Conservation (phyloP, 1,284 basidiomycete species). For the Sutorius eximius region DNA sequence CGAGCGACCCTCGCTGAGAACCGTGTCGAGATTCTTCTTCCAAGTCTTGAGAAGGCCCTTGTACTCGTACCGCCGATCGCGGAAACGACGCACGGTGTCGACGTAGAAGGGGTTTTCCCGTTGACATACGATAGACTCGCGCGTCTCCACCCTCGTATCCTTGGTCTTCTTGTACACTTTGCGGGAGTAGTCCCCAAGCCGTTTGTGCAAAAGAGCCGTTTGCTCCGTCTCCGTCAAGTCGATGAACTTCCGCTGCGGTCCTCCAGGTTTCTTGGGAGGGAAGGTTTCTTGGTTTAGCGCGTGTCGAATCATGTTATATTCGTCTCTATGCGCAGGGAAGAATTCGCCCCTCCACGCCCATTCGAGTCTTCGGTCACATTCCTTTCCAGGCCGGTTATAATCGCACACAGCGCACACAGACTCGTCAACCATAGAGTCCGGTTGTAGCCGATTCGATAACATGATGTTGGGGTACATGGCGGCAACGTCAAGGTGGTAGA, state of each 20-base stretch:
- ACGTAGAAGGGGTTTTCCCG: conserved; percentile 99
- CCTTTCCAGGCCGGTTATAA: conserved; percentile 95
- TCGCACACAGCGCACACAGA: conserved; percentile 98
- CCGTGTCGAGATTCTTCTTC: conserved; percentile 96
- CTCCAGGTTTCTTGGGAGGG: conserved; percentile 76
- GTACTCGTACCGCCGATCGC: conserved; percentile 98
- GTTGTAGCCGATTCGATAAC: conserved; percentile 98
- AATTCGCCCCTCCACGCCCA: conserved; percentile 99
- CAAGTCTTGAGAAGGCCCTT: conserved; percentile 98
- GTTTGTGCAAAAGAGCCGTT: conserved; percentile 91
- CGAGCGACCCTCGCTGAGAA: conserved; percentile 63
- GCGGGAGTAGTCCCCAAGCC: conserved; percentile 96
- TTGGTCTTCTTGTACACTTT: conserved; percentile 99
- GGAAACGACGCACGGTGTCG: conserved; percentile 95
- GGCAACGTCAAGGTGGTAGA: conserved; percentile 98
- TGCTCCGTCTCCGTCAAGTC: conserved; percentile 90
- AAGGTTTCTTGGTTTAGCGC: conserved; percentile 95
- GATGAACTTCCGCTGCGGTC: conserved; percentile 76
- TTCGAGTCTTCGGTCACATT: conserved; percentile 90
- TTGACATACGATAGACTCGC: conserved; percentile 97
- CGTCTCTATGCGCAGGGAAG: conserved; percentile 96
- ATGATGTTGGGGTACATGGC: conserved; percentile 99
- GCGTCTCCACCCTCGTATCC: conserved; percentile 94
- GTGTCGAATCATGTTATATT: conserved; percentile 99
- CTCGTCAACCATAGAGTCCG: conserved; percentile 97